phyloP scores from a whole-genome alignment of 75 land plant species.

The Pinus albicaulis region DNA sequence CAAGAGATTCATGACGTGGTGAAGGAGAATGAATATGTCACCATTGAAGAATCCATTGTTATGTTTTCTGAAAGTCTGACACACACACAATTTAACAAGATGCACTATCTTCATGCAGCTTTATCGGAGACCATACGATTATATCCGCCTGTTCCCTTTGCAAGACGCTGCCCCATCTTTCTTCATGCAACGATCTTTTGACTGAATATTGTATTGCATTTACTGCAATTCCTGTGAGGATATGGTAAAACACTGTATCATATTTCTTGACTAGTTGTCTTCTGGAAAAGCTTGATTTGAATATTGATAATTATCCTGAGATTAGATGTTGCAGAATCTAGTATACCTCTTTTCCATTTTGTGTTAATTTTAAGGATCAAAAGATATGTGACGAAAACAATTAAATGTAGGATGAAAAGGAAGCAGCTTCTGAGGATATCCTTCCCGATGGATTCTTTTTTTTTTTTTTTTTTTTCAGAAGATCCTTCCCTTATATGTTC shows the following conservation, averaged over 20 bases:
- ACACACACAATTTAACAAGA: slow-evolving; percentile 17
- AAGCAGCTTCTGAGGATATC: slow-evolving; percentile 37
- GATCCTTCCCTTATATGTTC: no score
- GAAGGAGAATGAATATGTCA: background rate
- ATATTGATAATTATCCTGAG: background rate
- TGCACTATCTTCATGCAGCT: slow-evolving; percentile 82
- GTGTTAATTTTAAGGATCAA: background rate
- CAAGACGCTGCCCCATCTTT: slow-evolving; percentile 11
- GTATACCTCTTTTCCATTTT: background rate
- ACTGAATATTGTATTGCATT: background rate
- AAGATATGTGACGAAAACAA: background rate
- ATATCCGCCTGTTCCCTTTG: slow-evolving; percentile 76
- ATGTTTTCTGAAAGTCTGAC: slow-evolving; percentile 1
- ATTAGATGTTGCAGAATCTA: background rate
- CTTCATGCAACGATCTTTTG: background rate
- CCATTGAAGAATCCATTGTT: background rate
- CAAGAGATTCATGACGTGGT: slow-evolving; percentile 19
- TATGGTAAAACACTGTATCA: no score
- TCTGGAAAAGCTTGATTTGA: background rate
- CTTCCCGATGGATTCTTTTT: slow-evolving; percentile 42
- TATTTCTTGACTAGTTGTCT: background rate
- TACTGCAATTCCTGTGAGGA: background rate
- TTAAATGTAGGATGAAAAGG: slow-evolving; percentile 42
- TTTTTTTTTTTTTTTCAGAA: no score
- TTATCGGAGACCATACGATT: slow-evolving; percentile 77